A percentile compares a stretch with the other conserved stretches of the same genome.
Evolutionary conservation across 140 eudicot genomes (phyloP).

Genomic region (Erigeron philadelphicus): DNA sequence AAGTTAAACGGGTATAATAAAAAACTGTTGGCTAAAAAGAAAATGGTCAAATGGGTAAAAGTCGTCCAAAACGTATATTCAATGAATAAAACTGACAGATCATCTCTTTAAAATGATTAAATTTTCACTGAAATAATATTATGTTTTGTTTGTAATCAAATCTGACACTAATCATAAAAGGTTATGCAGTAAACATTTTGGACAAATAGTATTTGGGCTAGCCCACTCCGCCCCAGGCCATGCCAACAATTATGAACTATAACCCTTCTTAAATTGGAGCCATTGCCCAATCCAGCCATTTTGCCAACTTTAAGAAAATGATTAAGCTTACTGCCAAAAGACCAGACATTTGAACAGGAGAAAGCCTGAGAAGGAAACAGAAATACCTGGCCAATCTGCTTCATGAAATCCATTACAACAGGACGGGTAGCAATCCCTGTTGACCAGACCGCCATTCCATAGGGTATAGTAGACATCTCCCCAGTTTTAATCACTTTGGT

Average conservation of each 20-base stretch:
- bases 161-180: too few relatives aligned
- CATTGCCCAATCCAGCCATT: neutral
- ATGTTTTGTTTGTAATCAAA: neutral
- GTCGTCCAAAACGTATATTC: neutral
- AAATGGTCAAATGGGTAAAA: neutral
- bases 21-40: neutral
- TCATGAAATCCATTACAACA: conserved; percentile 81
- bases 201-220: neutral
- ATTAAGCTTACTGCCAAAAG: neutral
- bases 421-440: conserved; percentile 99
- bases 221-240: neutral
- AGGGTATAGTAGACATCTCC: conserved; percentile 56
- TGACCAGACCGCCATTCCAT: conserved; percentile 98
- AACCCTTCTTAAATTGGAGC: neutral
- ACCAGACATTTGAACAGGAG: neutral
- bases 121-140: neutral
- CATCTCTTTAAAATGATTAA: neutral
- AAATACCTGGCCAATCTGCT: conserved; percentile 83
- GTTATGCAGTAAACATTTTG: neutral
- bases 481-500: conserved; percentile 73
- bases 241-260: neutral
- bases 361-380: neutral
- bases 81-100: neutral
- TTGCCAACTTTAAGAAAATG: neutral
- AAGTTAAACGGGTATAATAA: neutral